Conservation (phyloP, 208 protist species). For the Porcisia deanei region DNA sequence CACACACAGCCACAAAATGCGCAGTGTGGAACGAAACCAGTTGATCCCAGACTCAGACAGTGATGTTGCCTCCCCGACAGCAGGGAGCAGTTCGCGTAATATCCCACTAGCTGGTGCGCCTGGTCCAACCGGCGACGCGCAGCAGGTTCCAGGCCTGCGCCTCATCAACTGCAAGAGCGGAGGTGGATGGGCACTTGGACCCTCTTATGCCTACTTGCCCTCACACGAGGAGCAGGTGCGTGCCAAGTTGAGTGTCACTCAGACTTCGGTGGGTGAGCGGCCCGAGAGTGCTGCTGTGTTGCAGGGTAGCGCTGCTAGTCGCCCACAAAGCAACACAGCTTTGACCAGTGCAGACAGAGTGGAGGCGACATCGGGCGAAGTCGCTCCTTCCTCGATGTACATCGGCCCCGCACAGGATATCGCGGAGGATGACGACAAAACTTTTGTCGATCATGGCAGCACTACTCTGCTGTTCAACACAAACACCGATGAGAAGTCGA, state of each 20-base stretch:
- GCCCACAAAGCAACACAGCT: background rate
- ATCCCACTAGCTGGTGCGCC: background rate
- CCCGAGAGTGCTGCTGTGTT: constrained; percentile 8
- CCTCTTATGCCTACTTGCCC: constrained; percentile 51
- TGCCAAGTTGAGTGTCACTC: constrained; percentile 30
- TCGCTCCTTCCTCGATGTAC: constrained; percentile 10
- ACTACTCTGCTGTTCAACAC: constrained; percentile 9
- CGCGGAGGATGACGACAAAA: constrained; percentile 77
- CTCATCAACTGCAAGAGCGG: constrained; percentile 54
- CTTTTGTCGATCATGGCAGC: constrained; percentile 89
- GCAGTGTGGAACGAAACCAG: constrained; percentile 2
- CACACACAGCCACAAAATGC: background rate
- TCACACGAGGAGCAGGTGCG: constrained; percentile 45
- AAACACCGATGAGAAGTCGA: background rate
- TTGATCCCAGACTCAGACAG: constrained; percentile 1
- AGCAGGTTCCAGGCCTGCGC: constrained; percentile 39
- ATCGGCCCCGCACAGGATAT: constrained; percentile 9
- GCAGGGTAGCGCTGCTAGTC: constrained; percentile 1
- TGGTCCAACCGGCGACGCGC: constrained; percentile 1
- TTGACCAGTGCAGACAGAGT: background rate
- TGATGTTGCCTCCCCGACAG: constrained; percentile 6
- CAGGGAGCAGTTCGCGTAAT: constrained; percentile 14
- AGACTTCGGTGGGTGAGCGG: background rate
- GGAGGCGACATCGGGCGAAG: constrained; percentile 1
- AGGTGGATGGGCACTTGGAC: constrained; percentile 69